Base-by-base conservation (phyloP, 192 early-diverging fungal genomes). In the Geranomyces variabilis region DNA sequence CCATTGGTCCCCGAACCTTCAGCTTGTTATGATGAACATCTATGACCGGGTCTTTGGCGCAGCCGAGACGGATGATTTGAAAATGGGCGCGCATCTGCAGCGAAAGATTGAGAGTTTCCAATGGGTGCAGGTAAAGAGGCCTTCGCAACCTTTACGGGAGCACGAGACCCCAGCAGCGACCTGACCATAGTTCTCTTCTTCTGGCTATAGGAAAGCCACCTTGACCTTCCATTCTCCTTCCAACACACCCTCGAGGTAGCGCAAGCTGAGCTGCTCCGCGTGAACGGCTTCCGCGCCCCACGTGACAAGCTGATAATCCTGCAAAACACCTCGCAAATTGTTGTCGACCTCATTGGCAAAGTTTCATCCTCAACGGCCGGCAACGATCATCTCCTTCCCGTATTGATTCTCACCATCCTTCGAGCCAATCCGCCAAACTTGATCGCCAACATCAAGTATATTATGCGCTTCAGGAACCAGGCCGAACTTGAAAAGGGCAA, bases 361-460 rank as follows among this genome's bases (percentile, higher is more conserved):
- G 66, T 51, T 15, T 68, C 72, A 26, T 45, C 70, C 14, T 74
- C 66, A 45, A 71, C 51, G 13, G 77, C 77, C 31, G 78, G 79
- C 26, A 78, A 79, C 53, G 84, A 86, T 69, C 68, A 77, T 28
- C 71, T 86, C 1, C 73, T 86, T 1, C 84, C 84, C 9, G 67
- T 71, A 1, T 67, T 86, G 45, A 84, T 86, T 36, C 69, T 86
- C 28, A 70, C 74, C 14, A 67, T 86, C 29, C 64, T 86, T 28
- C 70, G 82, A 19, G 69, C 79, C 10, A 86, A 80, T 56, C 78
- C 84, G 19, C 74, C 84, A n/a, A 80, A 83, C 65, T 26, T 86
- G 43, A 86, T 86, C 55, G 73, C 76, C 55, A 81, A 86, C 67
- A 76, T 86, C 72, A 86, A 84, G 75, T 83, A 86, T 66, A 74